A percentile compares a stretch with the other conserved stretches of the same genome.
These are phyloP conservation scores for Neurospora intermedia DNA, from an alignment of 495 filamentous ascomycete genomes.

Conservation along the genomic window DNA sequence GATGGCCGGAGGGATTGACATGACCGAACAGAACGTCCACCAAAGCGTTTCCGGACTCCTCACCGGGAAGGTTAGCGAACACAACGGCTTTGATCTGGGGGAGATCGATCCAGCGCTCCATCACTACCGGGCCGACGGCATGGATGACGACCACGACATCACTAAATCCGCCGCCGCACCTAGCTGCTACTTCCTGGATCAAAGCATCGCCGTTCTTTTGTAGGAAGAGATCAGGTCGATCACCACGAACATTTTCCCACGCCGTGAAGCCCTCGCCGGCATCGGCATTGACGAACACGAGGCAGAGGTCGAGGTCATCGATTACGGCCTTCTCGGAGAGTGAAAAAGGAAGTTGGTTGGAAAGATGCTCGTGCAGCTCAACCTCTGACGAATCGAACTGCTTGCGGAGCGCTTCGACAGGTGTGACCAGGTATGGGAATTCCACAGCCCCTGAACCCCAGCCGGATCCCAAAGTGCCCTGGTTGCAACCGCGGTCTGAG, in stretches of 20 bases:
- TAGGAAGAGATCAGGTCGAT: conserved; percentile 69
- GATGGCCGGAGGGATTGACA: conserved; percentile 72
- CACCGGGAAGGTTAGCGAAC: conserved; percentile 78
- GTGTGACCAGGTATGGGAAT: conserved; percentile 70
- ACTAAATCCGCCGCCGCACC: conserved; percentile 55
- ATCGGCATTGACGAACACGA: conserved; percentile 54
- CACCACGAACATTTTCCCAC: conserved; percentile 56
- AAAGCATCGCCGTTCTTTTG: conserved; percentile 72
- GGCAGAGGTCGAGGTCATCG: conserved; percentile 52
- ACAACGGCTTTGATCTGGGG: conserved; percentile 73
- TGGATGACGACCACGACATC: conserved; percentile 81
- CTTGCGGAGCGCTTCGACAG: conserved; percentile 51
- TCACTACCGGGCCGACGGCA: conserved; percentile 73
- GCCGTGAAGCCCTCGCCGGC: conserved; percentile 55
- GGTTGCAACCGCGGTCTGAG: conserved; percentile 48
- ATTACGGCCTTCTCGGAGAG: conserved; percentile 18
- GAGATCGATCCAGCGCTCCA: conserved; percentile 77
- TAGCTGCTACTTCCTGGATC: conserved; percentile 55
- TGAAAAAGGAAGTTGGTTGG: conserved; percentile 36
- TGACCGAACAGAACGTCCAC: conserved; percentile 78
- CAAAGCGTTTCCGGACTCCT: conserved; percentile 82
- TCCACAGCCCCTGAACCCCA: conserved; percentile 90
- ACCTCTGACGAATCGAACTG: conserved; percentile 52
- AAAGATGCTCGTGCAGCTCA: conserved; percentile 47
- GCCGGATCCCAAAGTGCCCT: conserved; percentile 72